These are phyloP conservation scores for Phytopythium ostracodes DNA, from an alignment of 352 stramenopile genomes.

Conservation along the genomic window DNA sequence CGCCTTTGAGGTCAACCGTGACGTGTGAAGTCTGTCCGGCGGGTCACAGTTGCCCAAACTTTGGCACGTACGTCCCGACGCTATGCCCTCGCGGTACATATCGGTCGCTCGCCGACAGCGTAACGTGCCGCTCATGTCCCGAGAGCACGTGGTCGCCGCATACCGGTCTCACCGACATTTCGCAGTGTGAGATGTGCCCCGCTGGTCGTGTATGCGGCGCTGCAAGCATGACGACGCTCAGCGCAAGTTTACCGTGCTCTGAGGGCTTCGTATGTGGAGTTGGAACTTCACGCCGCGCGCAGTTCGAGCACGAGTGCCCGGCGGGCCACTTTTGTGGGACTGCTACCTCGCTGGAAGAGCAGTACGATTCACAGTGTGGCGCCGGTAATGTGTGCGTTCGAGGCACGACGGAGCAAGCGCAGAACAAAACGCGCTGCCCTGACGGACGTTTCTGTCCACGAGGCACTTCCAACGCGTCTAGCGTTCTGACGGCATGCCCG, in stretches of 20 bases:
- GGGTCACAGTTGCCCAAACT: conserved; percentile 91
- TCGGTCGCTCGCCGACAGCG: conserved; percentile 92
- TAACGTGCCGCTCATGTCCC: conserved; percentile 94
- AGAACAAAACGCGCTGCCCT: conserved; percentile 90
- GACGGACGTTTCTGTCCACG: conserved; percentile 92
- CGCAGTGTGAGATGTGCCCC: conserved; percentile 93
- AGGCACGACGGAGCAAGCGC: conserved; percentile 85
- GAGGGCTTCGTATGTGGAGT: conserved; percentile 93
- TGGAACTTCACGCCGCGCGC: conserved; percentile 84
- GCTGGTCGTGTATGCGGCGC: conserved; percentile 92
- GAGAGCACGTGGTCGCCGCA: conserved; percentile 93
- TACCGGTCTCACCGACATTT: conserved; percentile 92
- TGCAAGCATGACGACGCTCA: conserved; percentile 84
- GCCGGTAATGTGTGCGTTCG: conserved; percentile 88
- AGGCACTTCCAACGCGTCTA: conserved; percentile 82
- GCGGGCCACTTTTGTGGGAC: conserved; percentile 89
- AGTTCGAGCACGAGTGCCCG: conserved; percentile 93
- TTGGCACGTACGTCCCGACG: conserved; percentile 95
- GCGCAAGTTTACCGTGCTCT: conserved; percentile 83
- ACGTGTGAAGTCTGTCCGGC: conserved; percentile 92
- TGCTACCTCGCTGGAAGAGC: conserved; percentile 73
- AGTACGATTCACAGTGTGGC: conserved; percentile 87
- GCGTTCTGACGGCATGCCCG: conserved; percentile 89
- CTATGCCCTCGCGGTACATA: conserved; percentile 94
- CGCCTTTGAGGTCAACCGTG: conserved; percentile 85